A percentile compares a stretch with the other conserved stretches of the same genome.
phyloP scores from a whole-genome alignment of 2,329 filamentous ascomycete species.

The Alternaria viburni region DNA sequence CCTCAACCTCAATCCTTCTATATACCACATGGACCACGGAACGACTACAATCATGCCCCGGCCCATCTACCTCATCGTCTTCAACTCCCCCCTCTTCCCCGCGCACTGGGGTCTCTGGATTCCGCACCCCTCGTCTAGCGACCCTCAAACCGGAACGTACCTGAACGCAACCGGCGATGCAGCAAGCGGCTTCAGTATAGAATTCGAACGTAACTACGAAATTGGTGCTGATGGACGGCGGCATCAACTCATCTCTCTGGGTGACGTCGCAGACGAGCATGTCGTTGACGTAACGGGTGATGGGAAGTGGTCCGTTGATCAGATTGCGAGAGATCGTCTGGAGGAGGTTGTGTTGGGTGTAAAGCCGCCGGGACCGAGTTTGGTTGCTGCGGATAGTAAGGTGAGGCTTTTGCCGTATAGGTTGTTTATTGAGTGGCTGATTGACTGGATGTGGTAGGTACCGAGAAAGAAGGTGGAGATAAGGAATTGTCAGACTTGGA shows the following conservation, averaged over 20 bases:
- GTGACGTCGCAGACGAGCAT: slow-evolving; percentile 11
- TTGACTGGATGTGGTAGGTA: not conserved
- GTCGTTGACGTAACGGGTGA: slow-evolving; percentile 16
- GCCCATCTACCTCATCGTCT: slow-evolving; percentile 26
- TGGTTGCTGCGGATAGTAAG: slow-evolving; percentile 10
- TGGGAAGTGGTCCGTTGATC: slow-evolving; percentile 3
- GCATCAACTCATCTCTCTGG: slow-evolving; percentile 15
- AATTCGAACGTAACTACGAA: slow-evolving; percentile 28
- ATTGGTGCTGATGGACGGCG: slow-evolving; percentile 3
- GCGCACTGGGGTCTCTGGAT: slow-evolving; percentile 37
- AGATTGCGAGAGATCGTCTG: slow-evolving; percentile 14
- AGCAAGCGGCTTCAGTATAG: slow-evolving; percentile 20
- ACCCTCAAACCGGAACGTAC: slow-evolving; percentile 22
- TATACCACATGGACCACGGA: too few relatives aligned
- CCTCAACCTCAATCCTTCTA: not conserved
- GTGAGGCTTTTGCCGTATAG: not conserved
- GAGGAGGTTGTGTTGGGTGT: slow-evolving; percentile 27
- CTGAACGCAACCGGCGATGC: slow-evolving; percentile 30
- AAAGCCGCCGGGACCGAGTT: slow-evolving; percentile 24
- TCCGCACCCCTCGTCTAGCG: slow-evolving; percentile 3
- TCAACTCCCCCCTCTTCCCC: slow-evolving; percentile 29
- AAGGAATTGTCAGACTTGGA: not conserved
- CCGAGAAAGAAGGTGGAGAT: not conserved
- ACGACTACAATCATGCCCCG: too few relatives aligned
- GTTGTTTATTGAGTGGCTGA: not conserved